Evolutionary conservation across 768 basidiomycete genomes (phyloP).

Genomic region (Lentinula edodes): DNA sequence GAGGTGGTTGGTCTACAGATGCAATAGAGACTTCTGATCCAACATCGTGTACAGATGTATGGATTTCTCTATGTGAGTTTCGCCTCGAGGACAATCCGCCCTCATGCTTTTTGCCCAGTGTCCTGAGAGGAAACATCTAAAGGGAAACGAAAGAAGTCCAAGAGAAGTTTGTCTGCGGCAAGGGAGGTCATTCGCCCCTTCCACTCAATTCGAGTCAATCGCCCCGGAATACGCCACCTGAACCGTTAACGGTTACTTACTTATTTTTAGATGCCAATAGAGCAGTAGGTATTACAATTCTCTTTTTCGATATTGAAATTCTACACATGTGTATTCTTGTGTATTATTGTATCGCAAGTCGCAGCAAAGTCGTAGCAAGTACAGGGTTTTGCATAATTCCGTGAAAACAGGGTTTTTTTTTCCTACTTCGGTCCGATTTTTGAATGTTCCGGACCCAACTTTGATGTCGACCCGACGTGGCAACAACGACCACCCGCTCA

Average conservation of each 20-base stretch:
- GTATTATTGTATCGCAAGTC: not conserved
- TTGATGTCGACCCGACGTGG: too few species aligned
- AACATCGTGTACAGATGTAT: conserved; percentile 3
- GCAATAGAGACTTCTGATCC: conserved; percentile 1
- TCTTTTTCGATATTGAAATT: not conserved
- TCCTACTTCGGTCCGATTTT: too few species aligned
- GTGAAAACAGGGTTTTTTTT: too few species aligned
- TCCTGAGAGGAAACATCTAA: conserved; percentile 4
- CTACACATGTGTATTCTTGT: not conserved
- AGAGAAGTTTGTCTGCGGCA: not conserved
- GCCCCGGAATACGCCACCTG: not conserved
- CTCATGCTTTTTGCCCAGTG: not conserved
- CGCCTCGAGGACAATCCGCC: not conserved
- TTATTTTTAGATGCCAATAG: not conserved
- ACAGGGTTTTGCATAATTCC: too few species aligned
- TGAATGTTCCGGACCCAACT: too few species aligned
- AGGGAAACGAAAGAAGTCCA: not conserved
- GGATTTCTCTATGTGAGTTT: conserved; percentile 3
- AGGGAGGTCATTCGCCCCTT: not conserved
- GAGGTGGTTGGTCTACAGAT: conserved; percentile 1
- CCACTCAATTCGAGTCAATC: not conserved
- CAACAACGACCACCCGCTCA: too few species aligned
- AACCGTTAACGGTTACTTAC: not conserved
- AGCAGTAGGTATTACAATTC: not conserved
- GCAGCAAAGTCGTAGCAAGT: not conserved